These are phyloP conservation scores for Zygotorulaspora sp. DNA, from an alignment of 805 yeast genomes.

Conservation along the genomic window DNA sequence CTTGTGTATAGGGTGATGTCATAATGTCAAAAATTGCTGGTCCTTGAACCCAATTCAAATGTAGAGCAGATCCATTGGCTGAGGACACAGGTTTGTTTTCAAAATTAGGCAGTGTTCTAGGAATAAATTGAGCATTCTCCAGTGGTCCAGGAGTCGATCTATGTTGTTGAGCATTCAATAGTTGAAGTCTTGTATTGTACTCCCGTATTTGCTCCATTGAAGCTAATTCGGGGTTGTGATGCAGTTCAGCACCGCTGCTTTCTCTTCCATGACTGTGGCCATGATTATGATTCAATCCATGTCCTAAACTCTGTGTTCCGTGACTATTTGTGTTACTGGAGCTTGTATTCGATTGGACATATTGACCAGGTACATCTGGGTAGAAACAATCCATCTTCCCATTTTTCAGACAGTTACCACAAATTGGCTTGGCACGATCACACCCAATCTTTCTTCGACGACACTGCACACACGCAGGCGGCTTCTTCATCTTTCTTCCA, in stretches of 20 bases:
- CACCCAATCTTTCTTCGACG: constrained; percentile 38
- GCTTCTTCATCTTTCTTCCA: constrained; percentile 23
- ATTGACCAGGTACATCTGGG: constrained; percentile 31
- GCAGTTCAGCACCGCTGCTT: constrained; percentile 7
- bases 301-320: background rate
- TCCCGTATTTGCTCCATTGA: constrained; percentile 32
- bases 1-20: constrained; percentile 24
- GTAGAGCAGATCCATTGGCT: constrained; percentile 17
- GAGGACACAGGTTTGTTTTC: constrained; percentile 25
- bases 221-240: constrained; percentile 25
- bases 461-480: constrained; percentile 34
- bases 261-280: constrained; percentile 7
- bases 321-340: constrained; percentile 6
- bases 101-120: constrained; percentile 22
- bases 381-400: constrained; percentile 29
- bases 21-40: constrained; percentile 31
- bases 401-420: constrained; percentile 37
- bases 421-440: constrained; percentile 41
- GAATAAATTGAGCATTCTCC: constrained; percentile 25
- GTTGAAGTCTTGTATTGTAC: constrained; percentile 29
- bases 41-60: constrained; percentile 31
- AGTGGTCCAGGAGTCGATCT: constrained; percentile 18
- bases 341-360: constrained; percentile 21
- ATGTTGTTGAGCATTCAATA: constrained; percentile 22
- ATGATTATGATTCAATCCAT: constrained; percentile 1